Conservation (phyloP, 2,329 filamentous ascomycete species). For the Pestalotiopsis sp. region DNA sequence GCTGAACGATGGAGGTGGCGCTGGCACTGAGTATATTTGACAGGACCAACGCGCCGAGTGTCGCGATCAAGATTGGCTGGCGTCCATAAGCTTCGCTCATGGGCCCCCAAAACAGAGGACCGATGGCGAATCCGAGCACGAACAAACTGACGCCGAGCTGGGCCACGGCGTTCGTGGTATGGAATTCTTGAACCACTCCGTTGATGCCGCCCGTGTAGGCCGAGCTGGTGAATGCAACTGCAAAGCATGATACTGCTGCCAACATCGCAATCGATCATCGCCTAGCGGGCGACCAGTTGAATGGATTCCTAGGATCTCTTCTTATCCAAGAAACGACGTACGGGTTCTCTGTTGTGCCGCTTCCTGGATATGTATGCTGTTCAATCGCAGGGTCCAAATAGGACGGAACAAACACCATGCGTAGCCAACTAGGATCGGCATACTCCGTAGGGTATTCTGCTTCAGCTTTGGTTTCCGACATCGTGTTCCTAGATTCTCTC, state of each 20-base stretch:
- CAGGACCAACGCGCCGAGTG: conserved; percentile 63
- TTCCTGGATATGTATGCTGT: not conserved
- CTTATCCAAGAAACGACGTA: conserved; percentile 53
- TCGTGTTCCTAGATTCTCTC: not conserved
- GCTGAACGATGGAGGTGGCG: not conserved
- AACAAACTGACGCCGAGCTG: conserved; percentile 54
- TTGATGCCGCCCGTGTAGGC: conserved; percentile 43
- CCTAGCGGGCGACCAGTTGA: conserved; percentile 44
- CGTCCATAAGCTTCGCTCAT: conserved; percentile 63
- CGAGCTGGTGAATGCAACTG: conserved; percentile 54
- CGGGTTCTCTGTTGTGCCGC: conserved; percentile 39
- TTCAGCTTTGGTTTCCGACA: not conserved
- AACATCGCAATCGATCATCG: conserved; percentile 55
- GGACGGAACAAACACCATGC: not conserved
- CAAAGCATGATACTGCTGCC: conserved; percentile 52
- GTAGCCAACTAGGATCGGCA: not conserved
- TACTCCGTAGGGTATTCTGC: not conserved
- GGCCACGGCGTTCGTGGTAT: conserved; percentile 41
- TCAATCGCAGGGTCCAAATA: not conserved
- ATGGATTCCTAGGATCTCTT: conserved; percentile 57
- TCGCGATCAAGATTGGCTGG: conserved; percentile 61
- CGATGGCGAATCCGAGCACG: conserved; percentile 53
- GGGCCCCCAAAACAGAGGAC: conserved; percentile 55
- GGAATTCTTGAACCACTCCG: conserved; percentile 43
- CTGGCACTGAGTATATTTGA: conserved; percentile 23